Evolutionary conservation across 2,329 filamentous ascomycete species (phyloP).

Genomic region (Neoarthrinium moseri): DNA sequence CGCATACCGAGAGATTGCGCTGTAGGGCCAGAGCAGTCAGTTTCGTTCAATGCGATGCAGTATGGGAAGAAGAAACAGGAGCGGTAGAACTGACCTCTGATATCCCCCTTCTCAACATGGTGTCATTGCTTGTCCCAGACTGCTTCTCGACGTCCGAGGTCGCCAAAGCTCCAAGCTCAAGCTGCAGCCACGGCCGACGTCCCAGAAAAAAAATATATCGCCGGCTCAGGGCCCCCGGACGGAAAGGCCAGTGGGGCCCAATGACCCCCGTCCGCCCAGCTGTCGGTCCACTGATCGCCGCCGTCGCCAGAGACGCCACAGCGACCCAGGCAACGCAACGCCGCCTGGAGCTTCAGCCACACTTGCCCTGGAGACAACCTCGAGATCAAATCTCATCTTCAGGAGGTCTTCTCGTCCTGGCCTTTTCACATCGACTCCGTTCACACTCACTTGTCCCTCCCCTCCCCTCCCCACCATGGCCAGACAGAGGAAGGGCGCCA

Average conservation of each 20-base stretch:
- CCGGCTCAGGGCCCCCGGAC: too few relatives aligned
- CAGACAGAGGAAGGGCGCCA: slow-evolving; percentile 23
- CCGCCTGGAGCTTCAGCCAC: slow-evolving; percentile 21
- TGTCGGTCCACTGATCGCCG: too few relatives aligned
- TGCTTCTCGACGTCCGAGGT: slow-evolving; percentile 17
- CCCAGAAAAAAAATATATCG: too few relatives aligned
- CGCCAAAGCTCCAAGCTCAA: not conserved
- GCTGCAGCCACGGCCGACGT: too few relatives aligned
- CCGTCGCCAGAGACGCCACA: not conserved
- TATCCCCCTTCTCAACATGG: slow-evolving; percentile 28
- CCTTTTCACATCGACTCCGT: not conserved
- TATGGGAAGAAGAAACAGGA: not conserved
- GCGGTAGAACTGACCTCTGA: slow-evolving; percentile 18
- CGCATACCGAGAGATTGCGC: slow-evolving; percentile 28
- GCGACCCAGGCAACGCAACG: slow-evolving; percentile 2
- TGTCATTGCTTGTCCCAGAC: slow-evolving; percentile 14
- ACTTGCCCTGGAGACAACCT: slow-evolving; percentile 10
- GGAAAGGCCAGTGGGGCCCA: too few relatives aligned
- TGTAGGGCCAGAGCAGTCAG: slow-evolving; percentile 8
- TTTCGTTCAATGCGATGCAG: not conserved
- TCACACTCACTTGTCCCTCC: too few relatives aligned
- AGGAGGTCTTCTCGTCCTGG: too few relatives aligned
- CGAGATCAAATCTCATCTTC: slow-evolving; percentile 10
- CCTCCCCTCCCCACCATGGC: slow-evolving; percentile 21
- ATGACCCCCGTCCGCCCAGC: too few relatives aligned